These are phyloP conservation scores for Solanum pimpinellifolium DNA, from an alignment of 257 asterid genomes.

Conservation along the genomic window DNA sequence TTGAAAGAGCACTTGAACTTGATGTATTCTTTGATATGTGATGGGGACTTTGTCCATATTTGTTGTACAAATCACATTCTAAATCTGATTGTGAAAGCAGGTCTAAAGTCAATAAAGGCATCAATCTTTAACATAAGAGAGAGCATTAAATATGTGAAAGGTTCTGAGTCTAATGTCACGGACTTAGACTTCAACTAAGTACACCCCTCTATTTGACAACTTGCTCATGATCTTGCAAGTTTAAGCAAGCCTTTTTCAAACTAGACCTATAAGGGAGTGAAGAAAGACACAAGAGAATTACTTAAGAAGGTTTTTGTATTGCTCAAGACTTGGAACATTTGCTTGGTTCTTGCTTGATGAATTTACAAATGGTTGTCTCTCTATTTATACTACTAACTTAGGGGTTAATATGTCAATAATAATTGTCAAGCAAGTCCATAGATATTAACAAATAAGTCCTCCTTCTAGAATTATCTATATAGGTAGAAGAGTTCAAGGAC, in stretches of 20 bases:
- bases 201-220: not conserved
- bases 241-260: not conserved
- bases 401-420: not conserved
- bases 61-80: no score
- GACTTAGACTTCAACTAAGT: not conserved
- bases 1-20: no score
- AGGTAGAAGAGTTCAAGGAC: not conserved
- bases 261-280: not conserved
- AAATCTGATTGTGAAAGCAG: no score
- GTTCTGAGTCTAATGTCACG: not conserved
- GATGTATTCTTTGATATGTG: no score
- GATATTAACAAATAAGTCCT: not conserved
- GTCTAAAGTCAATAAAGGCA: no score
- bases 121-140: no score
- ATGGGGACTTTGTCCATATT: no score
- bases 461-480: not conserved
- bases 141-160: no score
- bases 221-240: not conserved
- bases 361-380: not conserved
- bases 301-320: not conserved
- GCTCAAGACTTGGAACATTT: not conserved
- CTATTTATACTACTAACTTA: not conserved
- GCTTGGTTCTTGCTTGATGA: not conserved
- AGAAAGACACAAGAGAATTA: not conserved
- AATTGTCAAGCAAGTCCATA: not conserved